phyloP scores from a whole-genome alignment of 257 asterid genomes.

The Vinca minor region DNA sequence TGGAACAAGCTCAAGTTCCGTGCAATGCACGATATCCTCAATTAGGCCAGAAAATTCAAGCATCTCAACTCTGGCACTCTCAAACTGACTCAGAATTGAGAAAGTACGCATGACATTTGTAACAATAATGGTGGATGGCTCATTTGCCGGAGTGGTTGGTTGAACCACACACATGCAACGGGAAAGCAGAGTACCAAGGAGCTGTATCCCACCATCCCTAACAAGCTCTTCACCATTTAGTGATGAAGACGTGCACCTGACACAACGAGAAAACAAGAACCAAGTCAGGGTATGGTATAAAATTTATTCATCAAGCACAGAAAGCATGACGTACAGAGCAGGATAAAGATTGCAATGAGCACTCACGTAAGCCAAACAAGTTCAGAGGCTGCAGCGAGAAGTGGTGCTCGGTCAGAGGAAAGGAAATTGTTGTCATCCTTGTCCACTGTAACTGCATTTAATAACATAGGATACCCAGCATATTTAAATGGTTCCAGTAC shows the following conservation, averaged over 20 bases:
- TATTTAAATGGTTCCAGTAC: slow-evolving; percentile 88
- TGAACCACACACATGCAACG: slow-evolving; percentile 97
- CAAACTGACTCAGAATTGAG: slow-evolving; percentile 85
- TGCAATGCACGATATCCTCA: slow-evolving; percentile 87
- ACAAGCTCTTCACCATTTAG: slow-evolving; percentile 98
- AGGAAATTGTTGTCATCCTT: slow-evolving; percentile 80
- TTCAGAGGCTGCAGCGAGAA: slow-evolving; percentile 89
- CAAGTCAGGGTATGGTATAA: slow-evolving; percentile 1
- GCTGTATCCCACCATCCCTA: slow-evolving; percentile 91
- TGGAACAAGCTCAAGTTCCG: slow-evolving; percentile 83
- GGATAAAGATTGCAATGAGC: slow-evolving; percentile 9
- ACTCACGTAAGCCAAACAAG: slow-evolving; percentile 95
- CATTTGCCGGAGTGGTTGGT: slow-evolving; percentile 77
- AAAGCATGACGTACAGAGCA: background rate
- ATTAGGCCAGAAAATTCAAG: slow-evolving; percentile 71
- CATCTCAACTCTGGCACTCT: slow-evolving; percentile 82
- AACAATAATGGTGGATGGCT: slow-evolving; percentile 70
- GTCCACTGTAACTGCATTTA: slow-evolving; percentile 89
- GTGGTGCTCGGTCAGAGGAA: slow-evolving; percentile 85
- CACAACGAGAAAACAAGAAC: slow-evolving; percentile 9
- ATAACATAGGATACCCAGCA: slow-evolving; percentile 96
- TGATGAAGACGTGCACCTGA: slow-evolving; percentile 88
- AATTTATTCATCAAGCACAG: background rate
- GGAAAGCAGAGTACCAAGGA: slow-evolving; percentile 77
- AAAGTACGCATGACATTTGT: slow-evolving; percentile 76